Evolutionary conservation across 2,329 filamentous ascomycete species (phyloP).

Genomic region (Calonectria pteridis): DNA sequence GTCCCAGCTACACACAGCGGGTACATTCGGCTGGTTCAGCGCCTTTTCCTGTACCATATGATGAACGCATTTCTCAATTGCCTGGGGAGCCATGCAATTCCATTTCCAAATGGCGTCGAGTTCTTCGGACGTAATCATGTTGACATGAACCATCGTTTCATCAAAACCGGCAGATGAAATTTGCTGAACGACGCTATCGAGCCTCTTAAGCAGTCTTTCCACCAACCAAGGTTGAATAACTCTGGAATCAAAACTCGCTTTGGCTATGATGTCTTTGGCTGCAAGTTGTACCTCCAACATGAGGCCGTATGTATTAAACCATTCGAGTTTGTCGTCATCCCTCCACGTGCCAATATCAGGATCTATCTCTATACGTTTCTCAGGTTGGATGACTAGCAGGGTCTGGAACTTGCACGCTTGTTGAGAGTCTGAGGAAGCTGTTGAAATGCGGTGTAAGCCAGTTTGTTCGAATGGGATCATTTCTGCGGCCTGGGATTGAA

Average conservation of each 20-base stretch:
- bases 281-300: background rate
- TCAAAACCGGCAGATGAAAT: background rate
- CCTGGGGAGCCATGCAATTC: conserved; percentile 19
- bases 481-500: conserved; percentile 23
- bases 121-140: conserved; percentile 27
- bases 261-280: background rate
- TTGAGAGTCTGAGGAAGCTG: background rate
- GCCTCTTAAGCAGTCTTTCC: background rate
- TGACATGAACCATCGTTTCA: conserved; percentile 9
- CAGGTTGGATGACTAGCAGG: conserved; percentile 21
- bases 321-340: background rate
- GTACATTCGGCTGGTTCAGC: background rate
- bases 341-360: background rate
- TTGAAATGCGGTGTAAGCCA: conserved; percentile 22
- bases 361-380: background rate
- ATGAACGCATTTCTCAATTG: conserved; percentile 33
- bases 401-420: conserved; percentile 24
- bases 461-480: conserved; percentile 30
- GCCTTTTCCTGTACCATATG: conserved; percentile 24
- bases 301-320: conserved; percentile 5
- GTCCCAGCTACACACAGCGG: background rate
- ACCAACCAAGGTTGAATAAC: background rate
- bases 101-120: conserved; percentile 31
- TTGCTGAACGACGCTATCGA: conserved; percentile 10
- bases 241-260: conserved; percentile 9